Conservation (phyloP, 345 rosid genomes). For the Populus pruinosa region DNA sequence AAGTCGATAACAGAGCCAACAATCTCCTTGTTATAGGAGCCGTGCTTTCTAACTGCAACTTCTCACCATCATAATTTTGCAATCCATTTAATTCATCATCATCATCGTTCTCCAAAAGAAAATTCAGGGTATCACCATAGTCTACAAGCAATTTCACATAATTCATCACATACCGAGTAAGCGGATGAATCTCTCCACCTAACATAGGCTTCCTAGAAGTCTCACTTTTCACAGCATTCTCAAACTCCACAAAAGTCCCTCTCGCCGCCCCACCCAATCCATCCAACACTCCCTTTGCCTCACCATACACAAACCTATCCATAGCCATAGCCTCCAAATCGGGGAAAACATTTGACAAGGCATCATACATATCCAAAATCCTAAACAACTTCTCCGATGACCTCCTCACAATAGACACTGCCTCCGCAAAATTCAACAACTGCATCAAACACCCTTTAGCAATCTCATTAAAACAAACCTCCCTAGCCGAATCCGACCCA, state of each 20-base stretch:
- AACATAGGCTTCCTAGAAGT: conserved; percentile 72
- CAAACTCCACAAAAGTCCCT: conserved; percentile 88
- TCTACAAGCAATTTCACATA: conserved; percentile 85
- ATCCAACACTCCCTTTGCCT: conserved; percentile 65
- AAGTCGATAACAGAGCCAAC: conserved; percentile 48
- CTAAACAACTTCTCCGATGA: conserved; percentile 92
- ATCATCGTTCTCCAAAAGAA: conserved; percentile 54
- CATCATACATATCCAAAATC: conserved; percentile 94
- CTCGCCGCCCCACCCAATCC: conserved; percentile 69
- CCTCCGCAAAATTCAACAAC: conserved; percentile 87
- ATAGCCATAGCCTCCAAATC: conserved; percentile 58
- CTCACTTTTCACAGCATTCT: conserved; percentile 74
- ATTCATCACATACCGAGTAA: conserved; percentile 93
- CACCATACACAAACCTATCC: conserved; percentile 49
- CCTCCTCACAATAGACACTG: conserved; percentile 74
- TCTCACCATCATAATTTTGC: conserved; percentile 29
- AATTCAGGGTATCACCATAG: conserved; percentile 55
- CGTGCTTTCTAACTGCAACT: conserved; percentile 29
- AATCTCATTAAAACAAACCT: conserved; percentile 80
- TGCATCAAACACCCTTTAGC: conserved; percentile 84
- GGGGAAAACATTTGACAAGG: conserved; percentile 52
- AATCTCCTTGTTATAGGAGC: conserved; percentile 60
- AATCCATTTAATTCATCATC: conserved; percentile 39
- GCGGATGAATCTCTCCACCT: conserved; percentile 91
- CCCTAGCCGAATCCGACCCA: conserved; percentile 52